Evolutionary conservation across 1,284 basidiomycete species (phyloP).

Genomic region (Cutaneotrichosporon arboriforme): DNA sequence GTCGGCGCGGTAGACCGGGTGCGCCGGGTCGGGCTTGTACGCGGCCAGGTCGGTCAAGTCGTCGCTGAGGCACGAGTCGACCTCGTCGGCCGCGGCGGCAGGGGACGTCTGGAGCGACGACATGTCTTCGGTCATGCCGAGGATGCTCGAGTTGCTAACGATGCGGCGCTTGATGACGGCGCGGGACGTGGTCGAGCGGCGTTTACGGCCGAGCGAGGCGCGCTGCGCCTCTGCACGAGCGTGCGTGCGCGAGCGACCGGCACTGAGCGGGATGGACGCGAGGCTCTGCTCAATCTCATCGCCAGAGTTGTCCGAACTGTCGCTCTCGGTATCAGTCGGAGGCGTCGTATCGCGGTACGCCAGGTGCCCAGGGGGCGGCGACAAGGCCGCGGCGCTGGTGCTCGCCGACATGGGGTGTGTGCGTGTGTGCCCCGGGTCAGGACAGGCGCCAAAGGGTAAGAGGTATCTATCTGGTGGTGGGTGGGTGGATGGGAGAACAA

Average conservation of each 20-base stretch:
- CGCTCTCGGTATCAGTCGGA: background rate
- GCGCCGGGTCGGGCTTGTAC: no score
- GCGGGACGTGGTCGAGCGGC: background rate
- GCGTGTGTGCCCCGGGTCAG: no score
- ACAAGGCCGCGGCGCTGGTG: no score
- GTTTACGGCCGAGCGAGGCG: background rate
- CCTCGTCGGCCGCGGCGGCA: no score
- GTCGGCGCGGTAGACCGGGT: no score
- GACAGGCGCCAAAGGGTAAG: background rate
- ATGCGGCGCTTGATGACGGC: background rate
- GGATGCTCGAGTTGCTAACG: background rate
- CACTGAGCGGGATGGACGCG: background rate
- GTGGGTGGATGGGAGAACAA: background rate
- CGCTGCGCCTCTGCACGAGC: background rate
- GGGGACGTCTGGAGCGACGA: no score
- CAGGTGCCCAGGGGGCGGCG: background rate
- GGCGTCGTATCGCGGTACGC: background rate
- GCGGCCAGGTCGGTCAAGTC: no score
- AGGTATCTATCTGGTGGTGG: background rate
- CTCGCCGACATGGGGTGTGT: no score
- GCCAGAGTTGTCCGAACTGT: background rate
- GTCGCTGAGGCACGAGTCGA: no score
- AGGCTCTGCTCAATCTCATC: conserved; percentile 8
- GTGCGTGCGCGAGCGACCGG: background rate
- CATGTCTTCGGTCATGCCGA: no score